Evolutionary conservation across 2,329 filamentous ascomycete species (phyloP).

Genomic region (Ceratocystis ficicola): DNA sequence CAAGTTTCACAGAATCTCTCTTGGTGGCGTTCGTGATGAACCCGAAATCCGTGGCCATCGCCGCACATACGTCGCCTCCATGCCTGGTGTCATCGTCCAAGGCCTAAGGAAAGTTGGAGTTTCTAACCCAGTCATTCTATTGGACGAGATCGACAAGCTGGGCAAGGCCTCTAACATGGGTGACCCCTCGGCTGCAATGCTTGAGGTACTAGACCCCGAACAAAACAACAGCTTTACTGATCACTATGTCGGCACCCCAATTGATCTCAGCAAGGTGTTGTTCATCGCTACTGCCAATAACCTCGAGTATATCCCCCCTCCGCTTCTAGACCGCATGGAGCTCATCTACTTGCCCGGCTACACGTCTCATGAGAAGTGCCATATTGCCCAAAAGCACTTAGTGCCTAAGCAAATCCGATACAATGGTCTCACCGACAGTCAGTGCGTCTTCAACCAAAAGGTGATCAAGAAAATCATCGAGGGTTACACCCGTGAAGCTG

Average conservation of each 20-base stretch:
- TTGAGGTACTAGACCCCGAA: conserved; percentile 93
- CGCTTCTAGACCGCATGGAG: conserved; percentile 92
- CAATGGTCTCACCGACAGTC: conserved; percentile 67
- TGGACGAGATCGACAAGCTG: conserved; percentile 97
- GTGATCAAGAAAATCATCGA: conserved; percentile 94
- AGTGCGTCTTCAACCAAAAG: conserved; percentile 65
- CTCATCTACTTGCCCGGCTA: conserved; percentile 88
- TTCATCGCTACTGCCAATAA: conserved; percentile 97
- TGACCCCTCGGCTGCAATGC: conserved; percentile 92
- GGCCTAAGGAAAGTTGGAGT: conserved; percentile 92
- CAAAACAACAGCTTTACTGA: conserved; percentile 93
- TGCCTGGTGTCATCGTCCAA: conserved; percentile 90
- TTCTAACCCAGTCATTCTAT: conserved; percentile 83
- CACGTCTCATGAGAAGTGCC: conserved; percentile 90
- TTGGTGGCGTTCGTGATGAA: conserved; percentile 90
- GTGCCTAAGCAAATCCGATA: conserved; percentile 89
- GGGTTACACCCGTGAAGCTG: conserved; percentile 89
- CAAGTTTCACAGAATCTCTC: conserved; percentile 93
- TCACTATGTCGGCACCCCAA: conserved; percentile 90
- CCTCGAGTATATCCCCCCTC: conserved; percentile 87
- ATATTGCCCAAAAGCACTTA: conserved; percentile 87
- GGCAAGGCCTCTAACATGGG: conserved; percentile 84
- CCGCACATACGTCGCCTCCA: conserved; percentile 94
- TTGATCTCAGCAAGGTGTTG: conserved; percentile 89
- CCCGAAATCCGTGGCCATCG: conserved; percentile 93